phyloP scores from a whole-genome alignment of 352 stramenopile species.

The Blastocystis sp. region DNA sequence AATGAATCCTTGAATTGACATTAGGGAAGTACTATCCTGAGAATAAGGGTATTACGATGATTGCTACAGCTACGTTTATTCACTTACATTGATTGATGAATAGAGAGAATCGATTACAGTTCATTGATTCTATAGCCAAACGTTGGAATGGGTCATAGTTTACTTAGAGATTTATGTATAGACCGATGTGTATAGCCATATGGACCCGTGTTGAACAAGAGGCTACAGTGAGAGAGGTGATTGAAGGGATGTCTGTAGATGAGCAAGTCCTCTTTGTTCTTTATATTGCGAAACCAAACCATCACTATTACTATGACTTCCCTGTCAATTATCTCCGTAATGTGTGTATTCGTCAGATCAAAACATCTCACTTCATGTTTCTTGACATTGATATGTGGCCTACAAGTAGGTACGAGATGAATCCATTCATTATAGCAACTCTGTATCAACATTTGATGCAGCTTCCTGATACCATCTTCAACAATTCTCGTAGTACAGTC shows the following conservation, averaged over 20 bases:
- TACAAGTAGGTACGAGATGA: background rate
- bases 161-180: background rate
- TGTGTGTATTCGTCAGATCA: constrained; percentile 53
- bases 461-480: background rate
- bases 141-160: constrained; percentile 10
- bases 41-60: constrained; percentile 23
- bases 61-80: constrained; percentile 13
- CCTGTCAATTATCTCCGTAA: constrained; percentile 53
- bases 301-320: constrained; percentile 42
- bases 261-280: background rate
- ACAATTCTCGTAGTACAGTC: background rate
- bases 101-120: constrained; percentile 22
- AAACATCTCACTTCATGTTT: constrained; percentile 48
- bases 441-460: background rate
- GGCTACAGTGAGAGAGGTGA: background rate
- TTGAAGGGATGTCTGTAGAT: background rate
- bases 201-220: background rate
- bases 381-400: constrained; percentile 61
- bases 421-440: background rate
- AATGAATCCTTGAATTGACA: background rate
- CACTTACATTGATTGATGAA: background rate
- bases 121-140: background rate
- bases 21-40: constrained; percentile 36
- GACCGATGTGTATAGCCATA: constrained; percentile 21
- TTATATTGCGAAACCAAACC: background rate